phyloP scores from a whole-genome alignment of 2,329 filamentous ascomycete species.

The Chrysoporthe puriensis region DNA sequence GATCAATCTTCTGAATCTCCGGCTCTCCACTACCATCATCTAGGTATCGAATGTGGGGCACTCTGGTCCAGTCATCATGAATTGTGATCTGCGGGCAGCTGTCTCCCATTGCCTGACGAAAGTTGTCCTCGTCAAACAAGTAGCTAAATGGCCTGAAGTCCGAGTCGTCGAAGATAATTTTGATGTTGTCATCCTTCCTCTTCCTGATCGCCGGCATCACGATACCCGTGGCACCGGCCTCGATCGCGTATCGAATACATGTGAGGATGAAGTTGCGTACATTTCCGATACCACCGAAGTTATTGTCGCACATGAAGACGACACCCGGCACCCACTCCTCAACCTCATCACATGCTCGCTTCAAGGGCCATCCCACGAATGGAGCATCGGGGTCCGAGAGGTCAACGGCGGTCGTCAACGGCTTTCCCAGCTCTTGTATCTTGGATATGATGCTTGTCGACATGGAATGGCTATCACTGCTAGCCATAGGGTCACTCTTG shows the following conservation, averaged over 20 bases:
- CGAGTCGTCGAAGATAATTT: constrained; percentile 45
- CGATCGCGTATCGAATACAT: constrained; percentile 53
- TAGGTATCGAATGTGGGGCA: constrained; percentile 40
- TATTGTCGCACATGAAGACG: constrained; percentile 55
- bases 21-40: constrained; percentile 28
- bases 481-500: background rate
- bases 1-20: constrained; percentile 44
- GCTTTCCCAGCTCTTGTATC: constrained; percentile 9
- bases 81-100: constrained; percentile 49
- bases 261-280: constrained; percentile 55
- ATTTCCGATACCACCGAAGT: constrained; percentile 55
- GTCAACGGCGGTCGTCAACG: constrained; percentile 38
- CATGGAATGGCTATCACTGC: background rate
- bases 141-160: constrained; percentile 44
- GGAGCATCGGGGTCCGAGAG: constrained; percentile 45
- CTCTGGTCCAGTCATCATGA: constrained; percentile 42
- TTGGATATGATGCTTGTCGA: background rate
- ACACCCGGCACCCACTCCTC: constrained; percentile 45
- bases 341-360: constrained; percentile 48
- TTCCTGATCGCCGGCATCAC: constrained; percentile 50
- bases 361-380: constrained; percentile 51
- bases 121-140: constrained; percentile 52
- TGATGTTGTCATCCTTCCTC: constrained; percentile 45
- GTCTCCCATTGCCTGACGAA: constrained; percentile 41
- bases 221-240: constrained; percentile 50